Conservation (phyloP, 2,329 filamentous ascomycete species). For the Aspergillus novoparasiticus region DNA sequence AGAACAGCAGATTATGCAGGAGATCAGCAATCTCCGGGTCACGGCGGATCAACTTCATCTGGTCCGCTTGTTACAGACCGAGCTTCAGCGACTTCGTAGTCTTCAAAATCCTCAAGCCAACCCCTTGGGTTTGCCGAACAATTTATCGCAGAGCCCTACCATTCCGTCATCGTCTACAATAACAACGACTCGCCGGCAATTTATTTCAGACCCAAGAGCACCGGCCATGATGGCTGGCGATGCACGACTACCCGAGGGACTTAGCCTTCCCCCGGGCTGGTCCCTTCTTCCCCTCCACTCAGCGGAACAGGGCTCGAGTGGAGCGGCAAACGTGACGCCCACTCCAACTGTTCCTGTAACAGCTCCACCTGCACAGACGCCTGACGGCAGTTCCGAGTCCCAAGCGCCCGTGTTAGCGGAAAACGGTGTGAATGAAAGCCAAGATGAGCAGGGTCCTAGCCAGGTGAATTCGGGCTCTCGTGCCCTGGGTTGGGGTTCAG, state of each 20-base stretch:
- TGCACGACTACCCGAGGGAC: constrained; percentile 51
- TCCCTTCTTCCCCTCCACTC: constrained; percentile 35
- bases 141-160: constrained; percentile 16
- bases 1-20: constrained; percentile 69
- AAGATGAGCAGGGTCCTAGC: constrained; percentile 3
- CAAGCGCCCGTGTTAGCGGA: constrained; percentile 1
- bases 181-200: constrained; percentile 29
- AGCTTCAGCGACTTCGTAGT: constrained; percentile 67
- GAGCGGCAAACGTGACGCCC: constrained; percentile 4
- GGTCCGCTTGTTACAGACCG: constrained; percentile 68
- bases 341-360: constrained; percentile 10
- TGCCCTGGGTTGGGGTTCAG: constrained; percentile 22
- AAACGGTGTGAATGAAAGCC: constrained; percentile 1
- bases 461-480: constrained; percentile 1
- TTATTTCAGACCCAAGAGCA: constrained; percentile 32
- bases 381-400: neutral
- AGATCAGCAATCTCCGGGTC: constrained; percentile 64
- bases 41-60: constrained; percentile 69
- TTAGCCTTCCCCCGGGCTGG: constrained; percentile 56
- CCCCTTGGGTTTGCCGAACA: constrained; percentile 12
- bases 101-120: constrained; percentile 36
- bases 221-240: constrained; percentile 45
- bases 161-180: constrained; percentile 22
- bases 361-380: neutral
- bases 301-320: constrained; percentile 11